phyloP scores from a whole-genome alignment of 2,329 filamentous ascomycete species.

The Hypoxylon sp. region DNA sequence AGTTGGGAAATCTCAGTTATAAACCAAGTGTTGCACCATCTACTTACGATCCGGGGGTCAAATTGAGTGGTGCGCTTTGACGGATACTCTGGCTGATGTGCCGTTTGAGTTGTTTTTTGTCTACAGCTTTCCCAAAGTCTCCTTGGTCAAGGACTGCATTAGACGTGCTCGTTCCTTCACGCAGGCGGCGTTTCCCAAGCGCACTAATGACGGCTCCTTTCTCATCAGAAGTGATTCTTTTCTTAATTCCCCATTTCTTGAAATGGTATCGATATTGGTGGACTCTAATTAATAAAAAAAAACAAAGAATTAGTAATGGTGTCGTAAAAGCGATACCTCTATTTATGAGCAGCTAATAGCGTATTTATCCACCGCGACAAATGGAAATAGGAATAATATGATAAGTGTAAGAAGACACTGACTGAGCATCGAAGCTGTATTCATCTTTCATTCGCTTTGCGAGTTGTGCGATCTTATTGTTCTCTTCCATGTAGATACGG shows the following conservation, averaged over 20 bases:
- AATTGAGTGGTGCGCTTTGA: background rate
- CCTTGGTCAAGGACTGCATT: slow-evolving; percentile 36
- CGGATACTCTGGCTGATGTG: slow-evolving; percentile 40
- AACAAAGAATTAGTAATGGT: background rate
- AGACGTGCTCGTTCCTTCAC: slow-evolving; percentile 24
- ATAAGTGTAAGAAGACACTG: background rate
- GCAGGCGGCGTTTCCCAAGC: slow-evolving; percentile 37
- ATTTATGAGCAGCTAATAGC: too few species aligned
- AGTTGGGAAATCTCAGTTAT: background rate
- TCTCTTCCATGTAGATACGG: slow-evolving; percentile 37
- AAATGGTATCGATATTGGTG: slow-evolving; percentile 37
- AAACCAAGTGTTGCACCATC: background rate
- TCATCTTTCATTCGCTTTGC: slow-evolving; percentile 43
- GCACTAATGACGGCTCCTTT: slow-evolving; percentile 38
- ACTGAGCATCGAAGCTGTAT: slow-evolving; percentile 42
- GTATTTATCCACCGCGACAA: too few species aligned
- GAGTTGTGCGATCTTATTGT: slow-evolving; percentile 15
- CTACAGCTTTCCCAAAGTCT: slow-evolving; percentile 28
- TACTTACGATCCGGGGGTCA: slow-evolving; percentile 23
- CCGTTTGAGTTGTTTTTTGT: slow-evolving; percentile 47
- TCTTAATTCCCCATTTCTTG: slow-evolving; percentile 41
- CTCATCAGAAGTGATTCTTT: slow-evolving; percentile 34
- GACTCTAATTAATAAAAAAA: background rate
- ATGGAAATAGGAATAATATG: too few species aligned
- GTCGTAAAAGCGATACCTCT: too few species aligned